phyloP scores from a whole-genome alignment of 2,329 filamentous ascomycete species.

The Scleromitrula shiraiana region DNA sequence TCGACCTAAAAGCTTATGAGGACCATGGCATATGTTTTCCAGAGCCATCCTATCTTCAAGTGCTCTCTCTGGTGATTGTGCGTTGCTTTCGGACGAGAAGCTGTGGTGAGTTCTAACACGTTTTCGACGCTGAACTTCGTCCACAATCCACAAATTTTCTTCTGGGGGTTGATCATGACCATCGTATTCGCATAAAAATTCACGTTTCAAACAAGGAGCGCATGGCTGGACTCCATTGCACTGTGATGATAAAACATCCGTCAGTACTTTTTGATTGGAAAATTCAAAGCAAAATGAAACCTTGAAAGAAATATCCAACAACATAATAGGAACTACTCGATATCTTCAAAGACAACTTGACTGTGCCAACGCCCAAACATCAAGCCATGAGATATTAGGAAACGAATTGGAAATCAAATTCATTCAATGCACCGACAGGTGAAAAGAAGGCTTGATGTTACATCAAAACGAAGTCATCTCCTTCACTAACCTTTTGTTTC shows the following conservation, averaged over 20 bases:
- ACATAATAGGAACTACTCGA: too few relatives aligned
- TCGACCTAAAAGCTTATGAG: background rate
- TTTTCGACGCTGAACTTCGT: background rate
- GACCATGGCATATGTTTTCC: background rate
- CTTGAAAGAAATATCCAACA: background rate
- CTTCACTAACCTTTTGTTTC: background rate
- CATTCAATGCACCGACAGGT: background rate
- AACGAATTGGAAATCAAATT: too few relatives aligned
- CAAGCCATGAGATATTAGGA: too few relatives aligned
- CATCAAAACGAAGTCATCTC: background rate
- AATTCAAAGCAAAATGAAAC: background rate
- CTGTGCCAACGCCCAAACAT: too few relatives aligned
- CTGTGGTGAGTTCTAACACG: background rate
- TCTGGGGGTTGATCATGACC: conserved; percentile 11
- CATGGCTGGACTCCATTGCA: conserved; percentile 40
- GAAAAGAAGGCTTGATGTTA: background rate
- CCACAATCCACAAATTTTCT: background rate
- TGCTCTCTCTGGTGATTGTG: too few relatives aligned
- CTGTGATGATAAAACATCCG: background rate
- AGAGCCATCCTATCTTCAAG: background rate
- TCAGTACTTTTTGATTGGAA: background rate
- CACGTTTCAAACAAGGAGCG: conserved; percentile 48
- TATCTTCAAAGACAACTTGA: too few relatives aligned
- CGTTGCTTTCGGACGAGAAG: background rate
- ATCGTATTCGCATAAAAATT: conserved; percentile 37